Evolutionary conservation across 2,329 filamentous ascomycete genomes (phyloP), one percentile per base, ranked within the genome.

Genomic region (Elsinoe ampelina): DNA sequence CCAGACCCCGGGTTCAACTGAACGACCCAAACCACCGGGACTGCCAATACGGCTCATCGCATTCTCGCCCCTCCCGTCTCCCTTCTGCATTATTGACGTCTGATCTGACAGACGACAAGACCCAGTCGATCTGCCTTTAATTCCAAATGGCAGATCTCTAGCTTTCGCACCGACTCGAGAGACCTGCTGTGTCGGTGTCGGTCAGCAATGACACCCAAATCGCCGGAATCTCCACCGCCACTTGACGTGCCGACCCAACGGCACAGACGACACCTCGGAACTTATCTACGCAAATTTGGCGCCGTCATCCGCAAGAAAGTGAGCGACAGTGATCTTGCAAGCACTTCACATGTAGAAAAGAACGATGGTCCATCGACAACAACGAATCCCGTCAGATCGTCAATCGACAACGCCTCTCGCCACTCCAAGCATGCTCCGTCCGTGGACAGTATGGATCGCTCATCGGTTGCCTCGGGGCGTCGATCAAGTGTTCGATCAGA

Each of bases 81-180:
- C 26, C 34, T 30, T 35, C 22, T 26, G 17, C 34, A 20, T 34
- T 30, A 20, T 34, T 30, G 48, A 38, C 48, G 48, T 52, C 48
- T 39, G 48, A 22, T 19, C 13, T 50, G n/a, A 13, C n/a, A 19
- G 17, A 26, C 41, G 41, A 19, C 17, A 50, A 39, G 32, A 34
- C 8, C 32, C 32, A 22, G n/a, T n/a, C 34, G 17, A 34, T 15
- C 48, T 34, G 48, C 32, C 35, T n/a, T 52, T 34, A 26, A 52
- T 52, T 52, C 48, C 48, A 52, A 52, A 52, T 38, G 48, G 48
- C 48, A 52, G 38, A 52, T 19, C 48, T 39, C 38, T 45, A 26
- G 19, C 15, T 36, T 12, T n/a, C 15, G 48, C n/a, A 10, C 48
- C 38, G 34, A 52, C 2, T 35, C 19, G 32, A 36, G 41, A 17